Percentiles rank a stretch among this genome's conserved stretches.
phyloP scores from a whole-genome alignment of 805 yeast genomes.

The Kodamaea hsintzibuensis region DNA sequence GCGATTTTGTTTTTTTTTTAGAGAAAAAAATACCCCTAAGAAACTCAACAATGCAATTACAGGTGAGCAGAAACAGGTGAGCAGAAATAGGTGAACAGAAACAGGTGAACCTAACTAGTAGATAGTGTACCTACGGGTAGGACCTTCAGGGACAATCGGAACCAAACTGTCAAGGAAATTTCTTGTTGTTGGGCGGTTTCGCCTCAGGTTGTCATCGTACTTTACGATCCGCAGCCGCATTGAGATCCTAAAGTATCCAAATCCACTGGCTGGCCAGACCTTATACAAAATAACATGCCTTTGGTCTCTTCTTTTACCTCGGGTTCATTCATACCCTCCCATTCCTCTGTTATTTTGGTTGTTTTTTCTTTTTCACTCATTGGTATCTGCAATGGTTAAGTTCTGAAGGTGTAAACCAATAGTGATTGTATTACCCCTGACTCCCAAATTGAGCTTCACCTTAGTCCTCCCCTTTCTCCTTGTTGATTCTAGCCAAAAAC shows the following conservation, averaged over 20 bases:
- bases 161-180: not conserved
- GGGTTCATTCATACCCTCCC: not conserved
- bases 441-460: not conserved
- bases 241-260: not conserved
- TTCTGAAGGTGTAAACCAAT: too few relatives aligned
- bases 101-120: too few relatives aligned
- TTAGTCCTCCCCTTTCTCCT: not conserved
- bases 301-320: too few relatives aligned
- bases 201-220: conserved; percentile 2
- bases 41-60: not conserved
- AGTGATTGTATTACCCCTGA: not conserved
- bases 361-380: not conserved
- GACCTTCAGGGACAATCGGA: not conserved
- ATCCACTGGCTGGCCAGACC: not conserved
- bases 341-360: not conserved
- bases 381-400: not conserved
- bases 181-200: conserved; percentile 1
- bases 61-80: not conserved
- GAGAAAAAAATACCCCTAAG: not conserved
- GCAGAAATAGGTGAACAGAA: not conserved
- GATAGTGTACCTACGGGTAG: too few relatives aligned
- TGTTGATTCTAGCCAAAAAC: not conserved
- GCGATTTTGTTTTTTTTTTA: too few relatives aligned
- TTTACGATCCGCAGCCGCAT: conserved; percentile 2
- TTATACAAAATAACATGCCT: too few relatives aligned